Conservation (phyloP, 345 rosid species). For the Pseudoturritis turrita region DNA sequence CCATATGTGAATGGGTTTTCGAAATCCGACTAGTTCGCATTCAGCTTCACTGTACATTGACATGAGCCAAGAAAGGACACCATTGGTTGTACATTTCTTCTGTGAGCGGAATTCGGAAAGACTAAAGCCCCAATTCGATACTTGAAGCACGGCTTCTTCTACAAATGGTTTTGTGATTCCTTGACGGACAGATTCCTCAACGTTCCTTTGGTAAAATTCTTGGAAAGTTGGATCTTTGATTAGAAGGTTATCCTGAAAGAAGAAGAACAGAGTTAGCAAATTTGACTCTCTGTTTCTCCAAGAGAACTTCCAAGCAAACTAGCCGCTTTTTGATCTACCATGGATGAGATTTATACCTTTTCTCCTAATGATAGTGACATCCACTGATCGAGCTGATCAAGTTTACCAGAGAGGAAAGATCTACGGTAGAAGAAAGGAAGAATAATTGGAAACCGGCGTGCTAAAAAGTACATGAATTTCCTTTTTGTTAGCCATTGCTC, state of each 20-base stretch:
- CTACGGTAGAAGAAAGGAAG: conserved; percentile 56
- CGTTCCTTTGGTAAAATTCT: conserved; percentile 79
- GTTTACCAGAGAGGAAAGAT: conserved; percentile 79
- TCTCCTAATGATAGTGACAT: conserved; percentile 59
- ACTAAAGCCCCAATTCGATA: conserved; percentile 82
- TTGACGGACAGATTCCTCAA: conserved; percentile 87
- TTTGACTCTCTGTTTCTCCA: background rate
- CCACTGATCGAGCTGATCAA: conserved; percentile 66
- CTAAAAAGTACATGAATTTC: conserved; percentile 62
- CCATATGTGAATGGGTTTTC: conserved; percentile 84
- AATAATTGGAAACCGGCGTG: conserved; percentile 56
- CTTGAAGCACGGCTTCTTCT: conserved; percentile 76
- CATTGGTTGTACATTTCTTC: conserved; percentile 52
- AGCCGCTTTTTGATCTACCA: background rate
- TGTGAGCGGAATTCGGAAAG: conserved; percentile 64
- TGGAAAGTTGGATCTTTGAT: conserved; percentile 48
- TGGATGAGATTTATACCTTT: conserved; percentile 40
- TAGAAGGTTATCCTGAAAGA: conserved; percentile 62
- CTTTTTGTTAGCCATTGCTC: conserved; percentile 53
- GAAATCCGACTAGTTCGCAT: conserved; percentile 70
- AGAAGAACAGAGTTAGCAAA: conserved; percentile 11
- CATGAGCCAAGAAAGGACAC: conserved; percentile 75
- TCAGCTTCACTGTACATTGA: conserved; percentile 70
- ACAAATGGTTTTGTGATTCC: conserved; percentile 66
- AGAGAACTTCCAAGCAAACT: background rate